A percentile compares a stretch with the other conserved stretches of the same genome.
phyloP scores from a whole-genome alignment of 2,329 filamentous ascomycete genomes.

The Onygenales sp. region DNA sequence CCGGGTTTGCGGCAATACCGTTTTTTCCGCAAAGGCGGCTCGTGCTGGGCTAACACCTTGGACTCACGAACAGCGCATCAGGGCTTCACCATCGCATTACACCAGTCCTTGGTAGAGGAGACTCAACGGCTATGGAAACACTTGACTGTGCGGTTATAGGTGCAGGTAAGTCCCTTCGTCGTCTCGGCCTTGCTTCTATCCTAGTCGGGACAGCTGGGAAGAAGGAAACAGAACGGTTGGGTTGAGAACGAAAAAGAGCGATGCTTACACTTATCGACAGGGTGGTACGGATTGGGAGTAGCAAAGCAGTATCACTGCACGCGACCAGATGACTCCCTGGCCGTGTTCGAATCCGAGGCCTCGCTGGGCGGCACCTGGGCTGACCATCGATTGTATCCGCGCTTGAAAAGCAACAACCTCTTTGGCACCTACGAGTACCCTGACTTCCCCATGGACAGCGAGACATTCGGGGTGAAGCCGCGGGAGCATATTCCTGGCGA shows the following conservation, averaged over 20 bases:
- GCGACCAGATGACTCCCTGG: constrained; percentile 47
- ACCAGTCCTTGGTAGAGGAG: not conserved
- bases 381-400: constrained; percentile 54
- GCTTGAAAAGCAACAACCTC: constrained; percentile 65
- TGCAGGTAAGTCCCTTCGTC: constrained; percentile 2
- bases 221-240: not conserved
- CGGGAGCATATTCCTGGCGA: constrained; percentile 52
- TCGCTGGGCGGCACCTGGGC: constrained; percentile 63
- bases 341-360: constrained; percentile 48
- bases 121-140: not conserved
- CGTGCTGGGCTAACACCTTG: too few species aligned
- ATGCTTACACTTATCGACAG: constrained; percentile 16
- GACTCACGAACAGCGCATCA: too few species aligned
- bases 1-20: too few species aligned
- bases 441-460: constrained; percentile 59
- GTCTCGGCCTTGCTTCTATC: not conserved
- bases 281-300: constrained; percentile 49
- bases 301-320: constrained; percentile 54
- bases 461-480: constrained; percentile 38
- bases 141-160: constrained; percentile 6
- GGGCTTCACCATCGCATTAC: too few species aligned
- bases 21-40: too few species aligned
- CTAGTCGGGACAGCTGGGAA: not conserved
- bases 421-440: constrained; percentile 63
- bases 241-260: not conserved